phyloP scores from a whole-genome alignment of 176 grass and related monocot genomes.

The Avena sativa region DNA sequence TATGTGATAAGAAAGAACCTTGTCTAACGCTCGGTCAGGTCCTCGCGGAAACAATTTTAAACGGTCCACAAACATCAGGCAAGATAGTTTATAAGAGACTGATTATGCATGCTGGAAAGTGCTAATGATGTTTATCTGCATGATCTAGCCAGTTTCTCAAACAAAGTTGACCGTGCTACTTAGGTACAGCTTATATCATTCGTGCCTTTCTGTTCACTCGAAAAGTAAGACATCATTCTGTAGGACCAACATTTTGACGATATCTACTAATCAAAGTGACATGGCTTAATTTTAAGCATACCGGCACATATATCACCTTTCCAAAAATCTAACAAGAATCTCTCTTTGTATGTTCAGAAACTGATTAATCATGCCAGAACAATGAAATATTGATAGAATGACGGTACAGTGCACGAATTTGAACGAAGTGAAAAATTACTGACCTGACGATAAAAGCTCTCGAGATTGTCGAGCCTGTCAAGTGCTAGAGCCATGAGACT shows the following conservation, averaged over 20 bases:
- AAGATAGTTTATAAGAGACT: constrained; percentile 12
- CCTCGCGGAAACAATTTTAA: not conserved
- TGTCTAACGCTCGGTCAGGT: not conserved
- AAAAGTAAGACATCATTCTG: constrained; percentile 19
- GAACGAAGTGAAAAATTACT: constrained; percentile 23
- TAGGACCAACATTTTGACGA: constrained; percentile 17
- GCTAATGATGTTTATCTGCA: constrained; percentile 46
- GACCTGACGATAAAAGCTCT: constrained; percentile 84
- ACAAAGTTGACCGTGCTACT: constrained; percentile 23
- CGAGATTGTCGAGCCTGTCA: constrained; percentile 70
- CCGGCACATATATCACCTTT: not conserved
- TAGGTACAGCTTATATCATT: not conserved
- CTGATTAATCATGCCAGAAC: not conserved
- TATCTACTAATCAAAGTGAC: not conserved
- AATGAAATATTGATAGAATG: not conserved
- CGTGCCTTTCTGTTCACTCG: constrained; percentile 26
- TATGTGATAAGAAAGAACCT: constrained; percentile 33
- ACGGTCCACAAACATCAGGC: constrained; percentile 28
- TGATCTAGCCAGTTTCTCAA: constrained; percentile 17
- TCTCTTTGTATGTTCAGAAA: not conserved
- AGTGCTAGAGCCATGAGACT: constrained; percentile 70
- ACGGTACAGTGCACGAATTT: no score
- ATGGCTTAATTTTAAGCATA: not conserved
- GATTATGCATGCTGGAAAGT: constrained; percentile 50
- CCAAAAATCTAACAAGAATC: not conserved